Base-by-base conservation (phyloP, 2,329 filamentous ascomycete genomes). In the Calonectria fujianensis region DNA sequence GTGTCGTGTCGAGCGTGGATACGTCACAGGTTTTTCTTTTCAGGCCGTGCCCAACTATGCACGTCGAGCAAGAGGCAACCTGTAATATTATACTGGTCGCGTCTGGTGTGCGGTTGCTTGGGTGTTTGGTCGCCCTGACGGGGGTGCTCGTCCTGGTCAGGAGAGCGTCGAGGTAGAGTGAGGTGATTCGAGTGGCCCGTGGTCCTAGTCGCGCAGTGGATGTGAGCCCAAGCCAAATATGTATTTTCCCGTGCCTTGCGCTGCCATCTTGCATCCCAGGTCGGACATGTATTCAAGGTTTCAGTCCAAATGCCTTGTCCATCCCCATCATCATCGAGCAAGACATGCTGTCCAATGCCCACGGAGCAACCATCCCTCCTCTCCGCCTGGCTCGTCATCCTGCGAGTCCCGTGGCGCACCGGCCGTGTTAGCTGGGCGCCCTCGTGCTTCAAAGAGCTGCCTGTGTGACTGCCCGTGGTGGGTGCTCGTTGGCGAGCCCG, bases 141-240 rank as follows among this genome's bases (percentile, higher is more conserved):
- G 75, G 80, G 79, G 76, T 70, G 45, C 74, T 73, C 74, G 70
- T 72, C 68, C 69, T 75, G 76, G 80, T 81, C 80, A 81, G 80
- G 80, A 81, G 80, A 81, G 80, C 68, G 64, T 75, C 37, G 61
- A 79, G 77, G 73, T 73, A 72, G 79, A 75, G 80, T 81, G 79
- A 81, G 80, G 80, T 80, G 80, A 81, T 81, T 76, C 78, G 75
- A 77, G 66, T 79, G 76, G 74, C 75, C 69, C 74, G 77, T 80
- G 77, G 78, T 75, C 74, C 70, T 78, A 75, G 78, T 76, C 71
- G 73, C 64, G 72, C 75, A 75, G 75, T 74, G 73, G 73, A 73
- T 63, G 61, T 70, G 63, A 67, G 66, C 61, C 69, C 50, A 70
- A 50, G 51, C 39, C 67, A 51, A 66, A 54, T 70, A 61, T 64